A percentile compares a stretch with the other conserved stretches of the same genome.
phyloP scores from a whole-genome alignment of 371 early-diverging fungal species.

The Mortierella sp. region DNA sequence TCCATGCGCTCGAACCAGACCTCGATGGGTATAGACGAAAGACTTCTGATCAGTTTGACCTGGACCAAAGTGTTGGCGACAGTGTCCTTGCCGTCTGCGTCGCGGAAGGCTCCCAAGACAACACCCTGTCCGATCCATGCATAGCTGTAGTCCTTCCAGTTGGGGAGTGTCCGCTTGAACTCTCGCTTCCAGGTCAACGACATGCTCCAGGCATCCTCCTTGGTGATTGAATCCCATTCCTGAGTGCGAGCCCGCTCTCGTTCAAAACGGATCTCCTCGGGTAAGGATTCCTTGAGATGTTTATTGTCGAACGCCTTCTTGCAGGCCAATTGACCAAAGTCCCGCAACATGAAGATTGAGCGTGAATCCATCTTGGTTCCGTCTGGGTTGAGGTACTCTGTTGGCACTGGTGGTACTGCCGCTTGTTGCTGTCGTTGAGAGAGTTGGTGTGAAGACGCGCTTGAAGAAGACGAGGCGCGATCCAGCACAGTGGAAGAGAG shows the following conservation, averaged over 20 bases:
- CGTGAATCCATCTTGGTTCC: slow-evolving; percentile 46
- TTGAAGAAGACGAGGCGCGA: slow-evolving; percentile 6
- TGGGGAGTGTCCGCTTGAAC: slow-evolving; percentile 42
- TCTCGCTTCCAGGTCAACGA: slow-evolving; percentile 43
- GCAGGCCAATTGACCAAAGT: slow-evolving; percentile 34
- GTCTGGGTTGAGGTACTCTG: slow-evolving; percentile 42
- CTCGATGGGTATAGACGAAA: slow-evolving; percentile 52
- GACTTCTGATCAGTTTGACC: slow-evolving; percentile 48
- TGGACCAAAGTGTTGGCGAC: slow-evolving; percentile 32
- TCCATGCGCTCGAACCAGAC: slow-evolving; percentile 48
- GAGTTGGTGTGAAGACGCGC: not conserved
- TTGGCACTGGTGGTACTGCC: slow-evolving; percentile 2
- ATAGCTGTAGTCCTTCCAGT: slow-evolving; percentile 40
- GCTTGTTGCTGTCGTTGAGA: slow-evolving; percentile 11
- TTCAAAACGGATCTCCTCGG: slow-evolving; percentile 18
- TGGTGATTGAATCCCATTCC: slow-evolving; percentile 20
- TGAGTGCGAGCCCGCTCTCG: slow-evolving; percentile 24
- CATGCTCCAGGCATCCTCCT: slow-evolving; percentile 22
- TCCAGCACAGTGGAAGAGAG: slow-evolving; percentile 20
- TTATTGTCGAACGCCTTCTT: slow-evolving; percentile 18
- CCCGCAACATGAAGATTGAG: slow-evolving; percentile 45
- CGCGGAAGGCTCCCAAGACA: slow-evolving; percentile 37
- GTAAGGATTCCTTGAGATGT: slow-evolving; percentile 3
- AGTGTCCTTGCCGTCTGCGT: slow-evolving; percentile 33
- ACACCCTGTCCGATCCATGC: slow-evolving; percentile 55